Percentiles rank a stretch among this genome's conserved stretches.
phyloP scores from a whole-genome alignment of 2,329 filamentous ascomycete species.

The Nemania sp. region DNA sequence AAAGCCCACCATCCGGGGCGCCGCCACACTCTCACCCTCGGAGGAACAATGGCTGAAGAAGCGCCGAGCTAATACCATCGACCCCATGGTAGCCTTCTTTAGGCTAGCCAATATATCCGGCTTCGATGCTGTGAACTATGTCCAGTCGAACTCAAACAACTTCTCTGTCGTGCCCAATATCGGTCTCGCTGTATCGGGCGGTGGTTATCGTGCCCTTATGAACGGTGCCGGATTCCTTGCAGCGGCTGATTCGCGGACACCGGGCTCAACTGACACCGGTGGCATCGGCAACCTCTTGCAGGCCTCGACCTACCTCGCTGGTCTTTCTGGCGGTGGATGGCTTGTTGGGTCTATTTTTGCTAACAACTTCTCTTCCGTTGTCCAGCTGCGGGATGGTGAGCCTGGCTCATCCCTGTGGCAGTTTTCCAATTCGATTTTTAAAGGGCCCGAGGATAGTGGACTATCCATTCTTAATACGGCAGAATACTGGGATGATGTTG shows the following conservation, averaged over 20 bases:
- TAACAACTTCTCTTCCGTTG: conserved; percentile 80
- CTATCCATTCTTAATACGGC: conserved; percentile 48
- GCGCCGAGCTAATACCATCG: conserved; percentile 78
- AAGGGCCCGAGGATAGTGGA: conserved; percentile 49
- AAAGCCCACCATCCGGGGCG: conserved; percentile 76
- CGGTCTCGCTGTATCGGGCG: conserved; percentile 76
- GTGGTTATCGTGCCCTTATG: conserved; percentile 78
- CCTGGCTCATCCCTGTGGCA: conserved; percentile 52
- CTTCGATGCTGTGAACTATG: conserved; percentile 72
- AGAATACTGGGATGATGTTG: conserved; percentile 72
- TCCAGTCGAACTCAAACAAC: conserved; percentile 74
- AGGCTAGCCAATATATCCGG: conserved; percentile 77
- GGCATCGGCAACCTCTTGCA: conserved; percentile 77
- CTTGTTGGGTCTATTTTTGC: conserved; percentile 78
- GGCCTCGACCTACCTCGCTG: conserved; percentile 77
- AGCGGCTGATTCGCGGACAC: conserved; percentile 75
- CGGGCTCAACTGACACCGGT: conserved; percentile 67
- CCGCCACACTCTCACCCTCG: conserved; percentile 70
- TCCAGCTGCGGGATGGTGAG: conserved; percentile 49
- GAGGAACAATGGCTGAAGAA: conserved; percentile 80
- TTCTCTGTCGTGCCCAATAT: conserved; percentile 65
- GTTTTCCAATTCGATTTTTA: conserved; percentile 53
- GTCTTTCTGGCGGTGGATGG: conserved; percentile 81
- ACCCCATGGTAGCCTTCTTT: conserved; percentile 81
- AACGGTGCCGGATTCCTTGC: conserved; percentile 77